Conservation (phyloP, 163 green algal species). For the Chloromonas sp. region DNA sequence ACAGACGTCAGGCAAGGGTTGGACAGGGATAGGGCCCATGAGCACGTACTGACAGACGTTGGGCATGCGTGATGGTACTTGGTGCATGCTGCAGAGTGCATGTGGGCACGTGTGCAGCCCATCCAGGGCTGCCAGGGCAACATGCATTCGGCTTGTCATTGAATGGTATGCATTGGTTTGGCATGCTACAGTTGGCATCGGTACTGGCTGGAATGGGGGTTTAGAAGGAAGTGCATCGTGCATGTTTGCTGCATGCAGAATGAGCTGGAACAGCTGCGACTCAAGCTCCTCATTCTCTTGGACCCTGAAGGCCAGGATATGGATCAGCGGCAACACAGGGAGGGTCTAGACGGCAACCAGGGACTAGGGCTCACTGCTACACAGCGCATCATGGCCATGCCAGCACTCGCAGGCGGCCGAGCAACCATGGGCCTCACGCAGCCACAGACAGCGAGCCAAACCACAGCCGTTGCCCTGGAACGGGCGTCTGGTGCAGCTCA, state of each 20-base stretch:
- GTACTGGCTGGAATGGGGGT: no score
- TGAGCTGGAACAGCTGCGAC: conserved; percentile 13
- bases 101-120: neutral
- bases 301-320: conserved; percentile 4
- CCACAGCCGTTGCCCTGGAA: no score
- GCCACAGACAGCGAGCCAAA: neutral
- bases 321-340: neutral
- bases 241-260: neutral
- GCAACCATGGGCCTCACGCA: neutral
- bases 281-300: conserved; percentile 5
- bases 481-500: no score
- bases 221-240: neutral
- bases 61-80: neutral
- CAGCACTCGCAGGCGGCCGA: neutral
- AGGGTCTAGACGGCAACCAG: neutral
- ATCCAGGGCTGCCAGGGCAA: neutral
- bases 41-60: neutral
- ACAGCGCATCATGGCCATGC: neutral
- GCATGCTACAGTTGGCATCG: no score
- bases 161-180: no score
- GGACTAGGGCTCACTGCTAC: neutral
- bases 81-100: no score
- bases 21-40: no score
- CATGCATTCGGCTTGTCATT: no score
- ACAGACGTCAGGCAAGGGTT: no score